A percentile compares a stretch with the other conserved stretches of the same genome.
Conservation (phyloP, 768 basidiomycete genomes). For the Leccinum subgranulosum region DNA sequence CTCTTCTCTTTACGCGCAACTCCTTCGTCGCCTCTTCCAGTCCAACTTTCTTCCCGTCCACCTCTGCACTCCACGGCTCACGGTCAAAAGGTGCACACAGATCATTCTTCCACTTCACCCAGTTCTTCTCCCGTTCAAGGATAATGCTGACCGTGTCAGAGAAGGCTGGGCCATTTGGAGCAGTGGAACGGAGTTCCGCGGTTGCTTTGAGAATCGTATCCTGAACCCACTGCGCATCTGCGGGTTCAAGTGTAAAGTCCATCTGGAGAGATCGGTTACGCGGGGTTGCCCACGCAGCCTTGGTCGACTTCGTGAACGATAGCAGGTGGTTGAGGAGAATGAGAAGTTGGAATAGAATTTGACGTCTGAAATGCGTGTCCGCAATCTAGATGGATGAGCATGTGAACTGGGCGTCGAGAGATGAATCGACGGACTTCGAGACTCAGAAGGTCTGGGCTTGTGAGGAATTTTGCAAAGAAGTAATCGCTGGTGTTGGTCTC, state of each 20-base stretch:
- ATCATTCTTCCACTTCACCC: slow-evolving; percentile 89
- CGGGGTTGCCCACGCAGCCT: slow-evolving; percentile 54
- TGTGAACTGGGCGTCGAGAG: slow-evolving; percentile 5
- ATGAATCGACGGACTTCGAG: slow-evolving; percentile 61
- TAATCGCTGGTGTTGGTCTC: slow-evolving; percentile 58
- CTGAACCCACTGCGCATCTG: slow-evolving; percentile 73
- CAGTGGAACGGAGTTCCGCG: slow-evolving; percentile 64
- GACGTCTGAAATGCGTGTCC: slow-evolving; percentile 90
- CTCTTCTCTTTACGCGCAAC: slow-evolving; percentile 50
- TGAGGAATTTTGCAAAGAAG: slow-evolving; percentile 93
- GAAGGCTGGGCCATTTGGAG: slow-evolving; percentile 75
- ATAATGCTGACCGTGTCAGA: slow-evolving; percentile 70
- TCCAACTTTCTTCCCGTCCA: slow-evolving; percentile 49
- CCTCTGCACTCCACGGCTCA: slow-evolving; percentile 53
- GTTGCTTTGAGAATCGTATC: slow-evolving; percentile 58
- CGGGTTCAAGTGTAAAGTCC: slow-evolving; percentile 70
- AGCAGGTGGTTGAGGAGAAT: slow-evolving; percentile 76
- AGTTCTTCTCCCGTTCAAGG: slow-evolving; percentile 82
- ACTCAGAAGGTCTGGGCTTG: slow-evolving; percentile 80
- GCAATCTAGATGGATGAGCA: slow-evolving; percentile 55
- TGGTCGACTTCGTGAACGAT: slow-evolving; percentile 67
- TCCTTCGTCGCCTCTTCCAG: slow-evolving; percentile 61
- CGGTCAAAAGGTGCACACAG: slow-evolving; percentile 78
- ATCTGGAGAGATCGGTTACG: slow-evolving; percentile 81
- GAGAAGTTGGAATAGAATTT: slow-evolving; percentile 82